Percentiles rank a stretch among this genome's conserved stretches.
phyloP scores from a whole-genome alignment of 768 basidiomycete genomes.

The Lactarius evosmus region DNA sequence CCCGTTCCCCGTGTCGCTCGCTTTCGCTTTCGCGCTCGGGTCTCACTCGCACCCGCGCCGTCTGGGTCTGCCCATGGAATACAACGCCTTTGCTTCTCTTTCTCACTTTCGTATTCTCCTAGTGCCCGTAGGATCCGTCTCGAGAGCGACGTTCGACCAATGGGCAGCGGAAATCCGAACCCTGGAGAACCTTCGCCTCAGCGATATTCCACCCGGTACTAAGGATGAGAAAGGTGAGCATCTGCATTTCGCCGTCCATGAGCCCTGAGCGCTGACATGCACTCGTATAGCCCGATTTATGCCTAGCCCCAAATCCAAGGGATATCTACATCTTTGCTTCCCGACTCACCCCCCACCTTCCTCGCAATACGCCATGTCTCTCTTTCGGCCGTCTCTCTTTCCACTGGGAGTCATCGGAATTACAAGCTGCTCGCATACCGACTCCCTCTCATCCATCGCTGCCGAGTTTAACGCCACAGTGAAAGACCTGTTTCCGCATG shows the following conservation, averaged over 20 bases:
- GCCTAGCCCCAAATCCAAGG: constrained; percentile 70
- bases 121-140: constrained; percentile 78
- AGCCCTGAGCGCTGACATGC: constrained; percentile 10
- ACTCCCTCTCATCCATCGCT: constrained; percentile 51
- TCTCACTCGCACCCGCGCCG: neutral
- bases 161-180: constrained; percentile 72
- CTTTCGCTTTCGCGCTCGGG: neutral
- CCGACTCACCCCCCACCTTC: constrained; percentile 70
- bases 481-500: constrained; percentile 61
- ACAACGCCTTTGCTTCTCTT: constrained; percentile 72
- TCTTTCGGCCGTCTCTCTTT: constrained; percentile 77
- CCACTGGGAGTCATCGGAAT: constrained; percentile 88
- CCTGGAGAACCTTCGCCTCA: constrained; percentile 70
- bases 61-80: constrained; percentile 49
- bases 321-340: constrained; percentile 78
- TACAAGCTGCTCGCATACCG: constrained; percentile 59
- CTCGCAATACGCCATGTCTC: constrained; percentile 62
- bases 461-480: constrained; percentile 66
- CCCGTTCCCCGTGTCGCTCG: neutral
- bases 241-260: neutral
- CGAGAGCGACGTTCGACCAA: constrained; percentile 62
- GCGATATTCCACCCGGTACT: constrained; percentile 77
- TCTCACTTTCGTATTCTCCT: constrained; percentile 84
- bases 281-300: constrained; percentile 67
- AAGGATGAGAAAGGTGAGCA: constrained; percentile 71